Conservation (phyloP, 1,284 basidiomycete genomes). For the Stereum hirsutum region DNA sequence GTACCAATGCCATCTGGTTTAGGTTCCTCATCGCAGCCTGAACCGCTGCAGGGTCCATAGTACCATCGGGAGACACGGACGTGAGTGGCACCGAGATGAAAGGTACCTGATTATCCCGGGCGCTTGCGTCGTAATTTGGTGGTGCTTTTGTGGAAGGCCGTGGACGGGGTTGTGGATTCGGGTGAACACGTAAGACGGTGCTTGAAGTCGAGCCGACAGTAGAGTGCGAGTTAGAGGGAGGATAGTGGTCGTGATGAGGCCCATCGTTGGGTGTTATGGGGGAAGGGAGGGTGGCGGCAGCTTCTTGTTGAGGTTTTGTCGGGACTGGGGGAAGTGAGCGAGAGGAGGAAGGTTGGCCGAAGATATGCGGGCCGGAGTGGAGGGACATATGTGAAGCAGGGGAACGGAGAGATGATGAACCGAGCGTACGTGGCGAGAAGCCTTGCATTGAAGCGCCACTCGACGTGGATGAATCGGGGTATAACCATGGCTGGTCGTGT, state of each 20-base stretch:
- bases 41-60: not conserved
- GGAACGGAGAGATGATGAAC: not conserved
- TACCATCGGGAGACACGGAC: not conserved
- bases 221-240: too few species aligned
- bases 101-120: not conserved
- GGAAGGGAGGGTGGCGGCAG: not conserved
- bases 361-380: not conserved
- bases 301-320: not conserved
- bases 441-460: not conserved
- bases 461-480: conserved; percentile 1
- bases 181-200: not conserved
- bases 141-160: conserved; percentile 3
- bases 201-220: not conserved
- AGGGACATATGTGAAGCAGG: not conserved
- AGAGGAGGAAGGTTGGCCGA: not conserved
- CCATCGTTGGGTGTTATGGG: not conserved
- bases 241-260: too few species aligned
- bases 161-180: not conserved
- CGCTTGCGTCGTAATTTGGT: conserved; percentile 6
- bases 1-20: too few species aligned
- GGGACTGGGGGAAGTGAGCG: not conserved
- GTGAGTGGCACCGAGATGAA: not conserved
- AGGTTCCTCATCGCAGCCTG: too few species aligned
- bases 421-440: not conserved
- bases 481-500: not conserved